Base-by-base conservation (phyloP, 2,329 filamentous ascomycete species). In the Calonectria hawksworthii region DNA sequence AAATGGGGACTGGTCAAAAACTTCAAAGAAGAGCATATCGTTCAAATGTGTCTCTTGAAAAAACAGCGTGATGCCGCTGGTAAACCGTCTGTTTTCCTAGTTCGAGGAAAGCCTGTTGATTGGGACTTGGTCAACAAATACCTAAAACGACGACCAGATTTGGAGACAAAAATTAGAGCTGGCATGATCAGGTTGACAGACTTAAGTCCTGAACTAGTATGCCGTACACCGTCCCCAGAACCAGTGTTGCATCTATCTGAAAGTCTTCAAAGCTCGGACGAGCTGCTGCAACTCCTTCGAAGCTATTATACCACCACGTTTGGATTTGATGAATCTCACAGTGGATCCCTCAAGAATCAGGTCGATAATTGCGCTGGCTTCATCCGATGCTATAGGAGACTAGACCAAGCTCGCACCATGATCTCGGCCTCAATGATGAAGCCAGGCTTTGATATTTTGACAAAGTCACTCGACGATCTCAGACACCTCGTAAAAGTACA, bases 1-100 rank as follows among this genome's bases (percentile, higher is more conserved):
- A 68, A 68, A 54, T 68, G 65, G 65, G 65, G 50, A 23, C 21
- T 68, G 10, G 21, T 38, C 16, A 68, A 68, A 16, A 68, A 68
- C n/a, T 52, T 38, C 14, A 52, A 38, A n/a, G 50, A 54, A 13
- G 50, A 68, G 23, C 21, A 68, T 1, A 34, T 68, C 1, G 11
- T 68, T 34, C 50, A 68, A 9, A 68, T 68, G 47, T 68, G 21
- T 30, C 65, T 68, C 11, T 36, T 68, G 32, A 68, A 68, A 16
- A 23, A 68, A 18, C 47, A 68, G n/a, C 65, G 65, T 2, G 47
- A 36, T 26, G 47, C 47, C 11, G 50, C 21, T 16, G 65, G 65
- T 9, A 68, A 68, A 28, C 32, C 44, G 14, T 38, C 65, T 8
- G 18, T 28, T 28, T 68, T 68, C 50, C 13, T 68, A 3, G 16